Evolutionary conservation across 2,329 filamentous ascomycete species (phyloP).

Genomic region (Zasmidium angulare): DNA sequence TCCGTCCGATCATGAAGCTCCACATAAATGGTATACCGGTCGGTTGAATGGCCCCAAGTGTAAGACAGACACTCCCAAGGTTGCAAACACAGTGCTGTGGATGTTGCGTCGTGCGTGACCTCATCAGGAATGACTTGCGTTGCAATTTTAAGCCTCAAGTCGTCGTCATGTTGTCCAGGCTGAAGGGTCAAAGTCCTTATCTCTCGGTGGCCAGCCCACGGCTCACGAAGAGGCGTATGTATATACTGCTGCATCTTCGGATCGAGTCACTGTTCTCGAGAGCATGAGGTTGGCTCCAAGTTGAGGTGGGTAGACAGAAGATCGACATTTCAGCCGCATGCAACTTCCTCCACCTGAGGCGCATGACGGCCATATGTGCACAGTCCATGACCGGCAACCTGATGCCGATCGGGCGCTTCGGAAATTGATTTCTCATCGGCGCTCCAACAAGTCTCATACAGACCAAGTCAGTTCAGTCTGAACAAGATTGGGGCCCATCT

Average conservation of each 20-base stretch:
- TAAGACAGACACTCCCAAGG: constrained; percentile 1
- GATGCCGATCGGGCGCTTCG: too few species aligned
- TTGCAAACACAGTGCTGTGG: too few species aligned
- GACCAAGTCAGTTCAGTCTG: too few species aligned
- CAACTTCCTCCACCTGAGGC: background rate
- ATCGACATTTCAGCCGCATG: background rate
- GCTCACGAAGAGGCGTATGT: background rate
- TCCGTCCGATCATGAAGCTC: background rate
- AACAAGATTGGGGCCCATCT: too few species aligned
- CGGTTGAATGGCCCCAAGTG: background rate
- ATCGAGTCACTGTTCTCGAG: too few species aligned
- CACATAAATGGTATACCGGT: background rate
- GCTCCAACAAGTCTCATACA: too few species aligned
- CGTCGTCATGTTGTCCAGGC: background rate
- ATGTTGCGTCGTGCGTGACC: background rate
- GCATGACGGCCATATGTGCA: too few species aligned
- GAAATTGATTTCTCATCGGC: too few species aligned
- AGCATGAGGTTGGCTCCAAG: too few species aligned
- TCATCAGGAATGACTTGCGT: background rate
- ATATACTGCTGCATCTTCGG: background rate
- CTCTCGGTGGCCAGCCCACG: background rate
- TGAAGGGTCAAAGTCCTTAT: background rate
- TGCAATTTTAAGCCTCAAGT: background rate
- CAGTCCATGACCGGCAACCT: too few species aligned
- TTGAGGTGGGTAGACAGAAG: background rate